Evolutionary conservation across 495 filamentous ascomycete species (phyloP), one percentile per base, ranked within the genome.

Genomic region (Paragyromitra xinjiangensis): DNA sequence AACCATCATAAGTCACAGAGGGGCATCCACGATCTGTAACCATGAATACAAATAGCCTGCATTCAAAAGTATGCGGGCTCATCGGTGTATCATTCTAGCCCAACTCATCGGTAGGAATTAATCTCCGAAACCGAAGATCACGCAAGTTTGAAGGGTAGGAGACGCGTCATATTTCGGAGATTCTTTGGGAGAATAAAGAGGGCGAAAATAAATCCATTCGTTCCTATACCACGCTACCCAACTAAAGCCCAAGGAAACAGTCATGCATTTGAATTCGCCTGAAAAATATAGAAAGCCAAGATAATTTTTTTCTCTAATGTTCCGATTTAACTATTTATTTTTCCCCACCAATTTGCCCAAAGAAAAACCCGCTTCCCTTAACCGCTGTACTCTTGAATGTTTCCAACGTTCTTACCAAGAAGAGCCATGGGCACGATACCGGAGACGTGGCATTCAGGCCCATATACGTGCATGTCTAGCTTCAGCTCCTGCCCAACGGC

Each of bases 401-500:
- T 72, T 42, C 78, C 73, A 14, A 80, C 71, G 59, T 83, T 83
- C 71, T 83, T 83, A 24, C 81, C 81, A 67, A 91, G 76, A 61
- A 91, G 88, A 48, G 89, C 89, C 80, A 91, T 83, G 42, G 89
- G 89, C 53, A 91, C 89, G 73, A 91, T 90, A 75, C 89, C 89
- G 71, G 87, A 88, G 73, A 91, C 89, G 84, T 90, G 89, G 48
- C 95, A 99, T 97, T 99, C 95, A 69, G 95, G 95, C 65, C 95
- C 95, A 84, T 93, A 99, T 76, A 98, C 94, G 85, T 98, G 92
- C 90, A 97, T 97, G 83, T 94, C 87, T 44, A 99, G 88, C 81
- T 92, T 93, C 44, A 99, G 90, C 86, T 98, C 95, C 82, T 94
- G 88, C 50, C 94, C 95, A 65, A 96, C 94, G 56, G 91, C 88